Evolutionary conservation across 2,329 filamentous ascomycete genomes (phyloP).

Genomic region (Fusarium virguliforme): DNA sequence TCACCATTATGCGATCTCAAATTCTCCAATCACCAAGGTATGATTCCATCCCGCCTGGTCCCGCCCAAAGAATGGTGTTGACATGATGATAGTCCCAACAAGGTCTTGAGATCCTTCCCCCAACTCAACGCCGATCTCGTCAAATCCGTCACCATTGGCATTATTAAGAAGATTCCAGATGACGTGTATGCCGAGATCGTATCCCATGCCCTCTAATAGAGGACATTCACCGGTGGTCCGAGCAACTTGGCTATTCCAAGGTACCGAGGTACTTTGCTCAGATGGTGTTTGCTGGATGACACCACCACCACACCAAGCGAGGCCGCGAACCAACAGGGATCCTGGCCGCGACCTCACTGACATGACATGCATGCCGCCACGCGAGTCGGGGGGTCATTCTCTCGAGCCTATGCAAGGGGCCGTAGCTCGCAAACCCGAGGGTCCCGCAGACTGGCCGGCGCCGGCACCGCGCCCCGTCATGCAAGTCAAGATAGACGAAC

Average conservation of each 20-base stretch:
- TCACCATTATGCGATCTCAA: conserved; percentile 88
- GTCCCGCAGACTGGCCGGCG: conserved; percentile 7
- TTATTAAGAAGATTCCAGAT: conserved; percentile 91
- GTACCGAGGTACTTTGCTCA: conserved; percentile 6
- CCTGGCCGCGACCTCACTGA: conserved; percentile 27
- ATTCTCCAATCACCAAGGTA: conserved; percentile 89
- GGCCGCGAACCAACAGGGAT: conserved; percentile 31
- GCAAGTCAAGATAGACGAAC: conserved; percentile 4
- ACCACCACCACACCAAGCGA: conserved; percentile 19
- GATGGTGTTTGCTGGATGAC: conserved; percentile 1
- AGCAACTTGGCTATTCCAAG: conserved; percentile 8
- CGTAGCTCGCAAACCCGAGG: conserved; percentile 16
- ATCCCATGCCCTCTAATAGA: conserved; percentile 79
- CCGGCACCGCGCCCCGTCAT: conserved; percentile 9
- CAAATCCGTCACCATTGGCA: conserved; percentile 86
- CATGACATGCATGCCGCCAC: conserved; percentile 36
- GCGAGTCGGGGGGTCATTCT: conserved; percentile 37
- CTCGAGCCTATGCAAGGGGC: conserved; percentile 15
- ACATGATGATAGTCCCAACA: conserved; percentile 81
- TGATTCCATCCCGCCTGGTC: conserved; percentile 21
- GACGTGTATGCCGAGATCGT: conserved; percentile 94
- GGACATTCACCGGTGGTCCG: neutral
- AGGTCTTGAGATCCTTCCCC: conserved; percentile 90
- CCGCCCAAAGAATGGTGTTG: conserved; percentile 29
- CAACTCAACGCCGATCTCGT: conserved; percentile 86